Base-by-base conservation (phyloP, 352 stramenopile genomes). In the Aphanomyces stellatus region DNA sequence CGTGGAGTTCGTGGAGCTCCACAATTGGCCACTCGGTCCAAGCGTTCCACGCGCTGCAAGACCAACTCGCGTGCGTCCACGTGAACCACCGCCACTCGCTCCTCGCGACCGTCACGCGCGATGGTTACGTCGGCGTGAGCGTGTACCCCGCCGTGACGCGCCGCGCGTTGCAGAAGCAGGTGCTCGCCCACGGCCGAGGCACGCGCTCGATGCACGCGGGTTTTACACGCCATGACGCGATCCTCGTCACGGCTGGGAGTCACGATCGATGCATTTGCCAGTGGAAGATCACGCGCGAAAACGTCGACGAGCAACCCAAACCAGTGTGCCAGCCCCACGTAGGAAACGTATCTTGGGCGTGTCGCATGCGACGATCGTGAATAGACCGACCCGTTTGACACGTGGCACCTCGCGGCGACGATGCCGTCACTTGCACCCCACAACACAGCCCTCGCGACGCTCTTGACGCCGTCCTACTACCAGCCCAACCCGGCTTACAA, bases 141-240 rank as follows among this genome's bases (percentile, higher is more conserved):
- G 69, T 57, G 8, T 41, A 64, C 28, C 53, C 61, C 8, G 46
- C 48, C 25, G 34, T 30, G 13, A 37, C 49, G 11, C 7, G 6
- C 6, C 34, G 56, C 24, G 48, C 51, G 5, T 25, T 43, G 13
- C 30, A 24, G 10, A 53, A 72, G 30, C 51, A 62, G 13, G 35
- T 40, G 8, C 40, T 71, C 34, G 74, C 69, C 37, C 72, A 75
- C 19, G 51, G 31, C 28, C 27, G 37, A 7, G 25, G 19, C 6
- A 4, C 34, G 55, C 30, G 31, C 10, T 24, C 49, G 4, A 55
- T 43, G 31, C 43, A 24, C 30, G 70, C 67, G 4, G 72, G 75
- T 0, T 91, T 91, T 67, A 81, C 85, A 8, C 71, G 90, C 2
- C 78, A 87, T 51, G 85, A 88, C 48, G 79, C 72, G 37, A 35